Conservation (phyloP, 495 filamentous ascomycete genomes). For the Tuber melanosporum region DNA sequence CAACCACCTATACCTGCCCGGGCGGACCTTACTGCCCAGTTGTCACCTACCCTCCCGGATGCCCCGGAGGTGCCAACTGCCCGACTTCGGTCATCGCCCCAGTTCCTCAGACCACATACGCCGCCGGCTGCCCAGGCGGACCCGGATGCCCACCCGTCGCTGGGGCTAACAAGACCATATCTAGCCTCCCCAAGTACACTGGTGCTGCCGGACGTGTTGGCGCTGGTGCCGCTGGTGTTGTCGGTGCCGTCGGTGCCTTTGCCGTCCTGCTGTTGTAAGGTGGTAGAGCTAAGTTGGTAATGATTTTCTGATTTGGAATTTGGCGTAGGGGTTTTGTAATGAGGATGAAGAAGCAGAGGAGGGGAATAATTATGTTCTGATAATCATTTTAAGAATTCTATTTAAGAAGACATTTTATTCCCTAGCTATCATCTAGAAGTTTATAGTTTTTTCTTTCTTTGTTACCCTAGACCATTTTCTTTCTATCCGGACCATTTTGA, state of each 20-base stretch:
- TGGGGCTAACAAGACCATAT: neutral
- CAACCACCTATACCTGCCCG: neutral
- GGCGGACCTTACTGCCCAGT: conserved; percentile 7
- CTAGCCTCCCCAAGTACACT: neutral
- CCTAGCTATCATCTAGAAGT: neutral
- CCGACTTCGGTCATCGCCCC: neutral
- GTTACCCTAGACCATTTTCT: neutral
- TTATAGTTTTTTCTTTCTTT: neutral
- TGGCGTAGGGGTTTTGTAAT: conserved; percentile 5
- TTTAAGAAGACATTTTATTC: neutral
- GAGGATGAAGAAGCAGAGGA: neutral
- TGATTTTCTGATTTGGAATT: conserved; percentile 5
- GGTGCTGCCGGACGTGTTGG: neutral
- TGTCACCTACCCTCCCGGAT: neutral
- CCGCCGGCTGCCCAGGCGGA: conserved; percentile 3
- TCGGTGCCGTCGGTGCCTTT: neutral
- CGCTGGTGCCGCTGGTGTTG: neutral
- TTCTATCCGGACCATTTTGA: neutral
- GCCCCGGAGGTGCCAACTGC: conserved; percentile 17
- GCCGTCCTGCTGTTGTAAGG: neutral
- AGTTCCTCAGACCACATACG: neutral
- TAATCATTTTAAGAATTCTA: neutral
- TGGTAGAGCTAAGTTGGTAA: neutral
- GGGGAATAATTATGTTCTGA: conserved; percentile 1
- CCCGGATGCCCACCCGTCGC: neutral